A percentile compares a stretch with the other conserved stretches of the same genome.
Conservation (phyloP, 495 filamentous ascomycete species). For the Achaetomiella virescens region DNA sequence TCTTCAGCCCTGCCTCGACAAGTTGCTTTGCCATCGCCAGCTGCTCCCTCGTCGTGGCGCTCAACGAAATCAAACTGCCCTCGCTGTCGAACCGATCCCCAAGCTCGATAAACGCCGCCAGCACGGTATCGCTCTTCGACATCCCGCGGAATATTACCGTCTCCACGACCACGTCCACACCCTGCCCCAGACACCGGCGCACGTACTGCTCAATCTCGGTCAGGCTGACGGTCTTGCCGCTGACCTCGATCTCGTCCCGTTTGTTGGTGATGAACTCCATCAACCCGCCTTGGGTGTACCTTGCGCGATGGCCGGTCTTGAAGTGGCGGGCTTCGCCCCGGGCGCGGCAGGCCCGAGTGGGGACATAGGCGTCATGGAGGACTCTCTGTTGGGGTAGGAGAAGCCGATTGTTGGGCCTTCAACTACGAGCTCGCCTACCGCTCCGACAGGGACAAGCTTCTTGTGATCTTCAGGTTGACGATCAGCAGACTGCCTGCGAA, state of each 20-base stretch:
- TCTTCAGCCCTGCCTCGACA: slow-evolving; percentile 32
- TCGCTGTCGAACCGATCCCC: slow-evolving; percentile 33
- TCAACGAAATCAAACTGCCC: slow-evolving; percentile 29
- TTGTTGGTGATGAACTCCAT: slow-evolving; percentile 39
- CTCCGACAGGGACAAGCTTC: slow-evolving; percentile 41
- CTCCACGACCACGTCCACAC: slow-evolving; percentile 42
- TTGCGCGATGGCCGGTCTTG: slow-evolving; percentile 40
- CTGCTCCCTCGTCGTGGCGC: slow-evolving; percentile 30
- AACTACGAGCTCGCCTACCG: slow-evolving; percentile 43
- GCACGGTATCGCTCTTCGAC: slow-evolving; percentile 26
- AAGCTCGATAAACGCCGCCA: slow-evolving; percentile 43
- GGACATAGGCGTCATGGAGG: slow-evolving; percentile 21
- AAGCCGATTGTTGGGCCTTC: slow-evolving; percentile 40
- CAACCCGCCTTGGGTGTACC: slow-evolving; percentile 39
- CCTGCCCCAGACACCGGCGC: slow-evolving; percentile 39
- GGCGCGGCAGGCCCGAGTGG: slow-evolving; percentile 13
- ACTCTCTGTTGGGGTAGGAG: slow-evolving; percentile 29
- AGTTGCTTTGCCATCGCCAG: slow-evolving; percentile 35
- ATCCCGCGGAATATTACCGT: slow-evolving; percentile 35
- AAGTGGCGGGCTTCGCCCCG: slow-evolving; percentile 25
- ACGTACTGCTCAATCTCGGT: slow-evolving; percentile 40
- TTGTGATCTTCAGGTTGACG: slow-evolving; percentile 45
- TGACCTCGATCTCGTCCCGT: slow-evolving; percentile 24
- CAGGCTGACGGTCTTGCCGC: slow-evolving; percentile 31
- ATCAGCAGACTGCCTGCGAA: slow-evolving; percentile 41